Evolutionary conservation across 495 filamentous ascomycete genomes (phyloP).

Genomic region (Parmelia sp.): DNA sequence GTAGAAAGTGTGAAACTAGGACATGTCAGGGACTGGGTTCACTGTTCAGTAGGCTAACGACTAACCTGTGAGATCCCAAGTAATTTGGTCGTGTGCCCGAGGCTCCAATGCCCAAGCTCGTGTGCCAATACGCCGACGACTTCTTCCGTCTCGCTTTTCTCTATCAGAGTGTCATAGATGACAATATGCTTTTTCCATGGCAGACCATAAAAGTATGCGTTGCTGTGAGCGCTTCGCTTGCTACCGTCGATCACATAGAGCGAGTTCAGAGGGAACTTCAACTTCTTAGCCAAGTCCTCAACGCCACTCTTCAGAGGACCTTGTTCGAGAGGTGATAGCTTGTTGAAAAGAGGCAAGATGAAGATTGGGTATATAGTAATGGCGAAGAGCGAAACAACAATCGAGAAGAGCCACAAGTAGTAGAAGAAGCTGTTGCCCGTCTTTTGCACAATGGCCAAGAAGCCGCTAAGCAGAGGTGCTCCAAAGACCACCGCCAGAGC

Average conservation of each 20-base stretch:
- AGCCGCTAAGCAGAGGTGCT: conserved; percentile 79
- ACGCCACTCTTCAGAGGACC: conserved; percentile 82
- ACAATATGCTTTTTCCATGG: conserved; percentile 99
- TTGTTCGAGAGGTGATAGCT: conserved; percentile 84
- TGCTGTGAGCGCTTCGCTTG: conserved; percentile 94
- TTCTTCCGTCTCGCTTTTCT: conserved; percentile 85
- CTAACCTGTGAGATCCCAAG: conserved; percentile 75
- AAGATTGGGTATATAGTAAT: conserved; percentile 94
- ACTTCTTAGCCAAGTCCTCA: conserved; percentile 72
- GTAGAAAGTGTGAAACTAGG: conserved; percentile 80
- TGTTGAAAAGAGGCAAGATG: conserved; percentile 96
- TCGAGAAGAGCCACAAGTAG: conserved; percentile 90
- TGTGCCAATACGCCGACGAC: conserved; percentile 93
- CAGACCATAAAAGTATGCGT: conserved; percentile 96
- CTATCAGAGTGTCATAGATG: conserved; percentile 94
- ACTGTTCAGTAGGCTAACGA: conserved; percentile 24
- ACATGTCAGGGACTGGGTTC: conserved; percentile 1
- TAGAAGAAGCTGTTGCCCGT: conserved; percentile 93
- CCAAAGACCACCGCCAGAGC: conserved; percentile 70
- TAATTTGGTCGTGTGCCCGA: conserved; percentile 88
- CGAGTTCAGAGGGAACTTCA: conserved; percentile 86
- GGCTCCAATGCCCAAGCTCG: conserved; percentile 93
- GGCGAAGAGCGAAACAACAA: conserved; percentile 81
- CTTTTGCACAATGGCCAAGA: conserved; percentile 84
- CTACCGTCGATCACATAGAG: conserved; percentile 95